A percentile compares a stretch with the other conserved stretches of the same genome.
phyloP scores from a whole-genome alignment of 2,329 filamentous ascomycete genomes.

The Ascochyta viciae-villosae region DNA sequence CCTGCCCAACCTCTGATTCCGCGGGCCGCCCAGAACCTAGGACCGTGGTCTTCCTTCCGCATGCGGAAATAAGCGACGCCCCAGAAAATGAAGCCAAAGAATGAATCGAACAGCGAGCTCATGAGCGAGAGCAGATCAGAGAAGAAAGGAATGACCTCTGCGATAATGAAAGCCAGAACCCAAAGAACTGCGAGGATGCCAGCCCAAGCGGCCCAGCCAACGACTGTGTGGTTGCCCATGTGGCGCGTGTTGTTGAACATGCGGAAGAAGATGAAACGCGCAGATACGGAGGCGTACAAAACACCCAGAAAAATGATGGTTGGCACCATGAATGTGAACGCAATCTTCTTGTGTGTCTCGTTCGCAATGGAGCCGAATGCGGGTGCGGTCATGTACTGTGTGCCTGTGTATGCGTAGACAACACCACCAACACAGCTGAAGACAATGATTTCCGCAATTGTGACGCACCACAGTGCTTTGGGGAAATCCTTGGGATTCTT shows the following conservation, averaged over 20 bases:
- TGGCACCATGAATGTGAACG: slow-evolving; percentile 95
- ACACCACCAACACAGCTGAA: slow-evolving; percentile 83
- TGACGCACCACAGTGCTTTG: slow-evolving; percentile 90
- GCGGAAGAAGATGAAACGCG: slow-evolving; percentile 91
- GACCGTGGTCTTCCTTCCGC: slow-evolving; percentile 68
- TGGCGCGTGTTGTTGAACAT: slow-evolving; percentile 81
- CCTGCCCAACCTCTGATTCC: slow-evolving; percentile 62
- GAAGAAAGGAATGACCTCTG: slow-evolving; percentile 94
- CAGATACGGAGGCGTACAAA: slow-evolving; percentile 87
- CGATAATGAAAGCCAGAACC: slow-evolving; percentile 90
- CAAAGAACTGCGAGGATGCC: slow-evolving; percentile 77
- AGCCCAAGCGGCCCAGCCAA: slow-evolving; percentile 82
- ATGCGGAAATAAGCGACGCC: slow-evolving; percentile 81
- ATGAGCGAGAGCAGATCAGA: slow-evolving; percentile 75
- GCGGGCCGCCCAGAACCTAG: slow-evolving; percentile 60
- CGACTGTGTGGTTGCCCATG: slow-evolving; percentile 78
- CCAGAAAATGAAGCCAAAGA: slow-evolving; percentile 97
- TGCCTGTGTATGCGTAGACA: slow-evolving; percentile 87
- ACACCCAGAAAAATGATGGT: slow-evolving; percentile 93
- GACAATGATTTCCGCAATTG: slow-evolving; percentile 83
- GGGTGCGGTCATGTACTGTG: slow-evolving; percentile 85
- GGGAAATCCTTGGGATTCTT: slow-evolving; percentile 81
- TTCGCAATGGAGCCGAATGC: slow-evolving; percentile 85
- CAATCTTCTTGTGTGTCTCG: slow-evolving; percentile 79
- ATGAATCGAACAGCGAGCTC: slow-evolving; percentile 90